Percentiles rank a stretch among this genome's conserved stretches.
Evolutionary conservation across 2,329 filamentous ascomycete genomes (phyloP).

Genomic region (Gnomoniopsis sp.): DNA sequence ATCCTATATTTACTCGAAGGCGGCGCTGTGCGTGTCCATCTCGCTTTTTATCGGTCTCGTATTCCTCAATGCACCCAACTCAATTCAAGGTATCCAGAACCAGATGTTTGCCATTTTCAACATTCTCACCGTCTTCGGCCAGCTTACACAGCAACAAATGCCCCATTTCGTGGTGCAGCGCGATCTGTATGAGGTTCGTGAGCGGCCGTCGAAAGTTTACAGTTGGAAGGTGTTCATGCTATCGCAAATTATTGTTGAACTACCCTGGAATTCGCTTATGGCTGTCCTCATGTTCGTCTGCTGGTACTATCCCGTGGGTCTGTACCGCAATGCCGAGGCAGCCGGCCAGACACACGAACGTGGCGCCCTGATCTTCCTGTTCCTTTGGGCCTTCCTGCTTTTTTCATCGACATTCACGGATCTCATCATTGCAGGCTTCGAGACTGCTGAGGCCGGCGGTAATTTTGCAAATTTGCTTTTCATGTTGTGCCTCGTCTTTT

Average conservation of each 20-base stretch:
- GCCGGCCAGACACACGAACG: slow-evolving; percentile 51
- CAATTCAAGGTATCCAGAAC: slow-evolving; percentile 66
- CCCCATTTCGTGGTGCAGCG: slow-evolving; percentile 68
- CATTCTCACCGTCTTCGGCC: slow-evolving; percentile 65
- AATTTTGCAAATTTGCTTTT: slow-evolving; percentile 66
- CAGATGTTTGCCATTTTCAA: slow-evolving; percentile 71
- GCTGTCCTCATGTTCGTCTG: slow-evolving; percentile 62
- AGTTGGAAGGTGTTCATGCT: slow-evolving; percentile 67
- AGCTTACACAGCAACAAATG: slow-evolving; percentile 64
- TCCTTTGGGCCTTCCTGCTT: slow-evolving; percentile 62
- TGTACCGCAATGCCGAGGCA: slow-evolving; percentile 55
- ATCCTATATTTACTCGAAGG: slow-evolving; percentile 68
- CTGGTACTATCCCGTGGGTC: slow-evolving; percentile 69
- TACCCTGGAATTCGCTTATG: slow-evolving; percentile 67
- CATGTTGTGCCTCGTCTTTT: slow-evolving; percentile 63
- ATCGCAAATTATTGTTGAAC: slow-evolving; percentile 64
- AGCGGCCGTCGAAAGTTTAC: slow-evolving; percentile 67
- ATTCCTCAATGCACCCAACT: slow-evolving; percentile 58
- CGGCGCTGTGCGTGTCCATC: slow-evolving; percentile 48
- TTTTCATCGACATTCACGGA: slow-evolving; percentile 66
- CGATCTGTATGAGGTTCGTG: slow-evolving; percentile 66
- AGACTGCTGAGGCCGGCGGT: slow-evolving; percentile 63
- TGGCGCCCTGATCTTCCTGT: slow-evolving; percentile 64
- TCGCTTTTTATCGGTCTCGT: slow-evolving; percentile 68
- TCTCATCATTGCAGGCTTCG: slow-evolving; percentile 61